A percentile compares a stretch with the other conserved stretches of the same genome.
phyloP scores from a whole-genome alignment of 805 yeast species.

The Tetrapisispora fleetii region DNA sequence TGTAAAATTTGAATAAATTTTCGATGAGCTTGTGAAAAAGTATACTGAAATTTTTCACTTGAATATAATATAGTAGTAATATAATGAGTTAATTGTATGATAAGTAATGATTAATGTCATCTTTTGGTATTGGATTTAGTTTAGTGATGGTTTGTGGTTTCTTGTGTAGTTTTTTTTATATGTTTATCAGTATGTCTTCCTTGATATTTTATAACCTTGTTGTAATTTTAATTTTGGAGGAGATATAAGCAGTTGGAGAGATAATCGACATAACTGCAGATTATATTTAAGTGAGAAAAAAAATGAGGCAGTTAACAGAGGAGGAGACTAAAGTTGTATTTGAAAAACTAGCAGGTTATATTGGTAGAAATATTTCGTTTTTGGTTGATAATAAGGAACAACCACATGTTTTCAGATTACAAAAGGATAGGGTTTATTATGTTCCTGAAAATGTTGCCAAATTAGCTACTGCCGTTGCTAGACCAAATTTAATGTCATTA shows the following conservation, averaged over 20 bases:
- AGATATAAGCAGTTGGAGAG: too few relatives aligned
- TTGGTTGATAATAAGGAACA: conserved; percentile 70
- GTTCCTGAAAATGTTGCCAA: conserved; percentile 75
- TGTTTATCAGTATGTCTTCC: too few relatives aligned
- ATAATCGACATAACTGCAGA: not conserved
- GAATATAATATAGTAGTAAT: not conserved
- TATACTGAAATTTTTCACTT: not conserved
- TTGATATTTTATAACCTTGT: too few relatives aligned
- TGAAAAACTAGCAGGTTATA: conserved; percentile 90
- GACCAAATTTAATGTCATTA: conserved; percentile 82
- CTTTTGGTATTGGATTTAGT: too few relatives aligned
- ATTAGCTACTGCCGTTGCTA: conserved; percentile 81
- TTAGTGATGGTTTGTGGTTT: too few relatives aligned
- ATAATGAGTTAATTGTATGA: not conserved
- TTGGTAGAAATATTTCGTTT: conserved; percentile 89
- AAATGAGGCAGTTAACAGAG: conserved; percentile 91
- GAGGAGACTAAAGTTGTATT: conserved; percentile 94
- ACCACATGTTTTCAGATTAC: conserved; percentile 91
- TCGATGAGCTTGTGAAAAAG: not conserved
- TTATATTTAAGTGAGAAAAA: not conserved
- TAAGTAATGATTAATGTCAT: not conserved
- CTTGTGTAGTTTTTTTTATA: too few relatives aligned
- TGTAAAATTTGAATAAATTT: too few relatives aligned
- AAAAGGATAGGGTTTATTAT: conserved; percentile 93
- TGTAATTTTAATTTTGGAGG: too few relatives aligned